Percentiles rank a stretch among this genome's conserved stretches.
phyloP scores from a whole-genome alignment of 2,329 filamentous ascomycete genomes.

The Meredithiella fracta region DNA sequence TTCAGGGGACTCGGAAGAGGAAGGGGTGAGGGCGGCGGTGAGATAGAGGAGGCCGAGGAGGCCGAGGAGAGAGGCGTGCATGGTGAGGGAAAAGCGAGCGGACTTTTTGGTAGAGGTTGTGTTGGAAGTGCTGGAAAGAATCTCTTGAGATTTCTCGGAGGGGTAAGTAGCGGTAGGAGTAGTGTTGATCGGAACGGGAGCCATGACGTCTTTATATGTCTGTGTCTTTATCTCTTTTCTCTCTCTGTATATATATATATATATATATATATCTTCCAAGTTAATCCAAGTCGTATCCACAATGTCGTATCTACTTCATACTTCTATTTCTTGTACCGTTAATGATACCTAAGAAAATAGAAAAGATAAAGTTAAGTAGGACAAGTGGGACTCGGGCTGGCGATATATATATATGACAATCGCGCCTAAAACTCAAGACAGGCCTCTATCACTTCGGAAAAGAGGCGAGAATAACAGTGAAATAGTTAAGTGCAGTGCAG shows the following conservation, averaged over 20 bases:
- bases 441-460: background rate
- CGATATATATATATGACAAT: background rate
- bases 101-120: constrained; percentile 1
- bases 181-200: background rate
- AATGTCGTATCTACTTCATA: no score
- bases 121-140: background rate
- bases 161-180: background rate
- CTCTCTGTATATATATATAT: constrained; percentile 5
- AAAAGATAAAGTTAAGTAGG: background rate
- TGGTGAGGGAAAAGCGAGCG: constrained; percentile 4
- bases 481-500: no score
- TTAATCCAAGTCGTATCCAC: no score
- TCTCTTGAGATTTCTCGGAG: background rate
- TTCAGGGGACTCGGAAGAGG: constrained; percentile 1
- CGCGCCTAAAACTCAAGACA: background rate
- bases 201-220: background rate
- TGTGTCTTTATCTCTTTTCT: no score
- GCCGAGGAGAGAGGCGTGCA: constrained; percentile 8
- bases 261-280: background rate
- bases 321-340: no score
- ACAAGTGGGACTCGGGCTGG: background rate
- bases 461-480: no score
- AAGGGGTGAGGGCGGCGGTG: constrained; percentile 2
- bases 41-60: constrained; percentile 10
- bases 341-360: no score